Conservation (phyloP, 2,329 filamentous ascomycete species). For the Lachnellula suecica region DNA sequence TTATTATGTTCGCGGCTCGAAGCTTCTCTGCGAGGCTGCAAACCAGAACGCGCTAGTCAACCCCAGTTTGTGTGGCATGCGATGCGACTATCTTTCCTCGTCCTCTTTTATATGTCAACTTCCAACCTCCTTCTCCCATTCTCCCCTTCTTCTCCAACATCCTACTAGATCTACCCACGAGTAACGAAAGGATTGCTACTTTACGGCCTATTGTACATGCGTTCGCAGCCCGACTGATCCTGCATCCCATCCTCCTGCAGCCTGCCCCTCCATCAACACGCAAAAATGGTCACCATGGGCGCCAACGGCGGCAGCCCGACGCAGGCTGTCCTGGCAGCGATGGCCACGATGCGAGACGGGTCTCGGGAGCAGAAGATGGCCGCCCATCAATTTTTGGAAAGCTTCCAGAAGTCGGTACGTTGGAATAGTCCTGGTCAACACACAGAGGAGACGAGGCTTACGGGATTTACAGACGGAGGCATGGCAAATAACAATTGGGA, state of each 20-base stretch:
- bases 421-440: background rate
- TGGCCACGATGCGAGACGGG: conserved; percentile 87
- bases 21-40: too few relatives aligned
- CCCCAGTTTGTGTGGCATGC: too few relatives aligned
- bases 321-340: conserved; percentile 81
- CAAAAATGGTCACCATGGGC: conserved; percentile 29
- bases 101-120: too few relatives aligned
- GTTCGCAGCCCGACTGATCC: background rate
- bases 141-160: too few relatives aligned
- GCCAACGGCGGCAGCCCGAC: conserved; percentile 60
- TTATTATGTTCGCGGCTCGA: background rate
- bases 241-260: background rate
- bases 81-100: too few relatives aligned
- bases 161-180: too few relatives aligned
- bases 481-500: conserved; percentile 84
- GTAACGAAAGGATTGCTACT: too few relatives aligned
- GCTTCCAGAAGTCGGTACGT: conserved; percentile 93
- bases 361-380: conserved; percentile 82
- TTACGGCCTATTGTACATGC: too few relatives aligned
- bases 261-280: conserved; percentile 30
- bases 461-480: conserved; percentile 67
- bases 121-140: too few relatives aligned
- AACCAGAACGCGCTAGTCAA: too few relatives aligned
- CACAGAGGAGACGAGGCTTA: conserved; percentile 19
- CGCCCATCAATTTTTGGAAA: conserved; percentile 87